phyloP scores from a whole-genome alignment of 768 basidiomycete genomes.

The Xerocomellus chrysenteron region DNA sequence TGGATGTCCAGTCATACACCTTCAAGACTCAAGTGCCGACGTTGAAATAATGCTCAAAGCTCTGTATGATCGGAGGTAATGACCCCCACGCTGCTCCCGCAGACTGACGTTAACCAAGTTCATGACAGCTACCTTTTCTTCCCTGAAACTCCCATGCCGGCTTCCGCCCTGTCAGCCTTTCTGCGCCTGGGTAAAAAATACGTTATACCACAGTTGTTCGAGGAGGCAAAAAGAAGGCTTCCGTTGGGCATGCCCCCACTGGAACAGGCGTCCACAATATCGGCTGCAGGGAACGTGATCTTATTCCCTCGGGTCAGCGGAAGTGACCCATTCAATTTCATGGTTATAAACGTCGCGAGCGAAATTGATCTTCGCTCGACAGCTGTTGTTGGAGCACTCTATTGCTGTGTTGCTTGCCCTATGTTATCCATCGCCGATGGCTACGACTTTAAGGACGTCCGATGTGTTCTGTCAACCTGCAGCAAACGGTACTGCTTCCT shows the following conservation, averaged over 20 bases:
- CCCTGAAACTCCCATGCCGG: conserved; percentile 7
- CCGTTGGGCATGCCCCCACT: neutral
- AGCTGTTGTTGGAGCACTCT: neutral
- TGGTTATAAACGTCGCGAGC: conserved; percentile 12
- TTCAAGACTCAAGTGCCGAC: conserved; percentile 15
- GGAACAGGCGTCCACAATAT: neutral
- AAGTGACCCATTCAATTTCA: conserved; percentile 13
- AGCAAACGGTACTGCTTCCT: conserved; percentile 1
- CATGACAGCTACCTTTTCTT: conserved; percentile 6
- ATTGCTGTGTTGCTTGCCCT: conserved; percentile 11
- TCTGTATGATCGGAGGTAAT: conserved; percentile 20
- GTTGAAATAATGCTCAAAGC: conserved; percentile 17
- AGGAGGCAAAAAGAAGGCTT: conserved; percentile 7
- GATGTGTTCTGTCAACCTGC: neutral
- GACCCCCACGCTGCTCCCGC: neutral
- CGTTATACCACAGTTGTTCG: conserved; percentile 6
- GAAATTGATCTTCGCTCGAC: conserved; percentile 9
- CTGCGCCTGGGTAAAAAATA: conserved; percentile 18
- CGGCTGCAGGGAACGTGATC: neutral
- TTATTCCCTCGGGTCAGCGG: conserved; percentile 8
- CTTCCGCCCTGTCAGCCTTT: conserved; percentile 7
- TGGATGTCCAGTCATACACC: conserved; percentile 19
- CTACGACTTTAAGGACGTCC: conserved; percentile 3
- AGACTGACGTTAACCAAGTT: neutral
- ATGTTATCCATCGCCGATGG: conserved; percentile 3